Evolutionary conservation across 148 eudicot genomes (phyloP).

Genomic region (Chenopodium quinoa): DNA sequence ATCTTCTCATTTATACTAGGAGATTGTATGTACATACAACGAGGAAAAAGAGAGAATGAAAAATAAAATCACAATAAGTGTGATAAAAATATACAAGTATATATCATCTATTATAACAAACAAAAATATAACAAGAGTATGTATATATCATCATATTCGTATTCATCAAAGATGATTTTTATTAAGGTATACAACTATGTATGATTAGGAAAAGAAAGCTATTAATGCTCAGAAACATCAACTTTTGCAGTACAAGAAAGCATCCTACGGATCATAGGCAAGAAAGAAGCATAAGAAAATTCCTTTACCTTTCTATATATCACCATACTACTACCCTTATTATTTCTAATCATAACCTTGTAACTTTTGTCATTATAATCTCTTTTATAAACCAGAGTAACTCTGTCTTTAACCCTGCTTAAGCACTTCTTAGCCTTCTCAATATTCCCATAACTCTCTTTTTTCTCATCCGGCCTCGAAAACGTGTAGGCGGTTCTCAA

Average conservation of each 20-base stretch:
- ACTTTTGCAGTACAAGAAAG: slow-evolving; percentile 42
- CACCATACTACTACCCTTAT: background rate
- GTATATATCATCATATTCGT: background rate
- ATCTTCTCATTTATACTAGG: background rate
- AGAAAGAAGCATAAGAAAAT: slow-evolving; percentile 28
- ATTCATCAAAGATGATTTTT: background rate
- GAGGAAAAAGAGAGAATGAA: background rate
- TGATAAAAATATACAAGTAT: background rate
- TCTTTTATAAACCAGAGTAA: slow-evolving; percentile 17
- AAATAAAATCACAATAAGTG: background rate
- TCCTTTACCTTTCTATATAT: slow-evolving; percentile 24
- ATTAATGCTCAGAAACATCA: slow-evolving; percentile 26
- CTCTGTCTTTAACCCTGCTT: slow-evolving; percentile 33
- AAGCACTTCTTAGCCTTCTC: slow-evolving; percentile 42
- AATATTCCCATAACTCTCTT: background rate
- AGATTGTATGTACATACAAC: background rate
- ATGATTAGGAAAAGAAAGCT: background rate
- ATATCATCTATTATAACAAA: background rate
- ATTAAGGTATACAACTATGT: background rate
- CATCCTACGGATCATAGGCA: slow-evolving; percentile 32
- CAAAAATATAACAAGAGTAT: background rate
- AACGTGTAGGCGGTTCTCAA: slow-evolving; percentile 60
- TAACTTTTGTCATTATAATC: background rate
- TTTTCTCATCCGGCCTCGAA: slow-evolving; percentile 42
- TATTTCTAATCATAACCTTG: background rate